A percentile compares a stretch with the other conserved stretches of the same genome.
Evolutionary conservation across 108 stramenopile species (phyloP).

Genomic region (Cyclotella choctawhatcheeana): DNA sequence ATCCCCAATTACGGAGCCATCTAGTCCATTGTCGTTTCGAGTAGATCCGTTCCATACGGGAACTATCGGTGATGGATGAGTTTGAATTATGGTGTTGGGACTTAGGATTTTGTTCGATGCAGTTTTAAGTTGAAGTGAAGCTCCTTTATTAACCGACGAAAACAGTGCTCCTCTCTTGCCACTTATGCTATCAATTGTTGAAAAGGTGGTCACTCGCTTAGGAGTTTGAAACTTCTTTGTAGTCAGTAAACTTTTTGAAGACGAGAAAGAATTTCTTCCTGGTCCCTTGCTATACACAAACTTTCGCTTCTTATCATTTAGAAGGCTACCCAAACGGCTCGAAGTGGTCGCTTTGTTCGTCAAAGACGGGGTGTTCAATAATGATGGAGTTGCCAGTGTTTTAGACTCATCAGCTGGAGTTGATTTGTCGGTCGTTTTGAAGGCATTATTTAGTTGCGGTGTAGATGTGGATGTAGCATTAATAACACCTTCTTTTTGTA

Average conservation of each 20-base stretch:
- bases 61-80: constrained; percentile 49
- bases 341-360: constrained; percentile 1
- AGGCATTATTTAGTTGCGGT: neutral
- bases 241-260: constrained; percentile 4
- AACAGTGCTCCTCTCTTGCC: neutral
- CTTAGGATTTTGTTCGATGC: constrained; percentile 8
- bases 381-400: neutral
- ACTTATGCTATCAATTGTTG: neutral
- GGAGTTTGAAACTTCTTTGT: constrained; percentile 42
- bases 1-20: constrained; percentile 46
- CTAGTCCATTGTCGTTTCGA: constrained; percentile 33
- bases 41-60: constrained; percentile 52
- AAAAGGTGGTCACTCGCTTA: constrained; percentile 16
- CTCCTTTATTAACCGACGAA: constrained; percentile 1
- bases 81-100: constrained; percentile 31
- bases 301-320: constrained; percentile 40
- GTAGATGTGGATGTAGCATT: no score
- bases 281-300: constrained; percentile 27
- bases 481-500: no score
- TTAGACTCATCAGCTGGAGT: constrained; percentile 1
- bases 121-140: neutral
- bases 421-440: neutral
- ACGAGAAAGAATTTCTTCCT: constrained; percentile 9
- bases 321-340: constrained; percentile 19
- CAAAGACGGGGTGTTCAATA: neutral